These are phyloP conservation scores for Penicillium antarcticum DNA, from an alignment of 495 filamentous ascomycete genomes.

Conservation along the genomic window DNA sequence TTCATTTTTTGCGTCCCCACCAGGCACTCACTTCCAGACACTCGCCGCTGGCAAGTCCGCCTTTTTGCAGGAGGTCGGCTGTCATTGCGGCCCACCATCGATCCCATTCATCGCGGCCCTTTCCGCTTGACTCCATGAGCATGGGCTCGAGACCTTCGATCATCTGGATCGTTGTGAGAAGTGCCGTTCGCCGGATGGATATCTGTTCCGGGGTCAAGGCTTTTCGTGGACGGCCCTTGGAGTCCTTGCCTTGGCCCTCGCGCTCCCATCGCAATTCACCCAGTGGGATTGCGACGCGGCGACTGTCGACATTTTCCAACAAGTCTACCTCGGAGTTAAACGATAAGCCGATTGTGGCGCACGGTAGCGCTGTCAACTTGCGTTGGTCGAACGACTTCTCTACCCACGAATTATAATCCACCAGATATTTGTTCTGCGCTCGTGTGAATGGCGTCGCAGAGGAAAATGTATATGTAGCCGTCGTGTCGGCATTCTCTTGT, in stretches of 20 bases:
- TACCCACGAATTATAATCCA: slow-evolving; percentile 81
- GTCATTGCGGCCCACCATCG: slow-evolving; percentile 86
- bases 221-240: slow-evolving; percentile 35
- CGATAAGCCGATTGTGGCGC: slow-evolving; percentile 71
- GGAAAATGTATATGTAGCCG: slow-evolving; percentile 80
- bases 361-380: slow-evolving; percentile 71
- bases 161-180: slow-evolving; percentile 79
- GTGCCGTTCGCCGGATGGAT: slow-evolving; percentile 72
- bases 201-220: slow-evolving; percentile 67
- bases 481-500: slow-evolving; percentile 57
- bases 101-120: slow-evolving; percentile 90
- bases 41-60: slow-evolving; percentile 78
- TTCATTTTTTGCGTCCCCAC: slow-evolving; percentile 74
- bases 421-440: slow-evolving; percentile 76
- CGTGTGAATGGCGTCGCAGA: slow-evolving; percentile 73
- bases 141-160: slow-evolving; percentile 85
- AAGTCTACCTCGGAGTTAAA: slow-evolving; percentile 76
- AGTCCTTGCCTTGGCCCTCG: slow-evolving; percentile 47
- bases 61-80: slow-evolving; percentile 73
- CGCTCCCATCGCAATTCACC: slow-evolving; percentile 87
- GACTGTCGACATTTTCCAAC: slow-evolving; percentile 65
- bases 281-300: slow-evolving; percentile 80
- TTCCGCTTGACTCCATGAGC: slow-evolving; percentile 75
- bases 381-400: slow-evolving; percentile 70
- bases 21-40: slow-evolving; percentile 93